Evolutionary conservation across 371 early-diverging fungal genomes (phyloP).

Genomic region (Choanephora cucurbitarum): DNA sequence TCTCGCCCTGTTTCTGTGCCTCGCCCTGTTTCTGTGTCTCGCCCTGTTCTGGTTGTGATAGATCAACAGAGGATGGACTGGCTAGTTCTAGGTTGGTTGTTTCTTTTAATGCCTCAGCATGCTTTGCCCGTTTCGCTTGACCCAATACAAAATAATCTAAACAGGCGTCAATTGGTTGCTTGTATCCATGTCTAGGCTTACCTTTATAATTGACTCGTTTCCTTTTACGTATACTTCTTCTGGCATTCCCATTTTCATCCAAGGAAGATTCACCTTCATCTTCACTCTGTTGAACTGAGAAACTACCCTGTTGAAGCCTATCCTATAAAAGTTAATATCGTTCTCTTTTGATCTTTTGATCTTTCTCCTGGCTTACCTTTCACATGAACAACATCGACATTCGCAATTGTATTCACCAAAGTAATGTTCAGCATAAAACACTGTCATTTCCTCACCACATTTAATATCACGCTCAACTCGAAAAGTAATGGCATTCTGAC

Average conservation of each 20-base stretch:
- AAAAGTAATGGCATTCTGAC: slow-evolving; percentile 68
- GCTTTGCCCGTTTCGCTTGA: not conserved
- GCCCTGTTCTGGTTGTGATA: too few species aligned
- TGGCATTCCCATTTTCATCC: slow-evolving; percentile 1
- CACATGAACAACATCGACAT: slow-evolving; percentile 88
- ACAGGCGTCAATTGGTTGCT: too few species aligned
- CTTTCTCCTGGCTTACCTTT: slow-evolving; percentile 36
- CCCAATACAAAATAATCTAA: not conserved
- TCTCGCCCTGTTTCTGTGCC: too few species aligned
- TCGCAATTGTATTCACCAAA: slow-evolving; percentile 86
- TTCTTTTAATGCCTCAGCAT: not conserved
- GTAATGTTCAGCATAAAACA: slow-evolving; percentile 81
- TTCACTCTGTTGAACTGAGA: slow-evolving; percentile 2
- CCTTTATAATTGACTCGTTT: slow-evolving; percentile 18
- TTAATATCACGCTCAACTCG: slow-evolving; percentile 70
- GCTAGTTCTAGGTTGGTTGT: not conserved
- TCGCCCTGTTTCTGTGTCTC: too few species aligned
- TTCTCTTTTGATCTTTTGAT: too few species aligned
- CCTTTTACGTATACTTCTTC: slow-evolving; percentile 22
- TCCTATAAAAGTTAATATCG: not conserved
- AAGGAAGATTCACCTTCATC: not conserved
- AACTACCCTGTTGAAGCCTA: slow-evolving; percentile 15
- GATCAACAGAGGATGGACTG: not conserved
- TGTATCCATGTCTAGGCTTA: too few species aligned
- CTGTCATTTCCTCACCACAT: slow-evolving; percentile 86